Percentiles rank a stretch among this genome's conserved stretches.
Conservation (phyloP, 148 eudicot species). For the Camellia lanceoleosa region DNA sequence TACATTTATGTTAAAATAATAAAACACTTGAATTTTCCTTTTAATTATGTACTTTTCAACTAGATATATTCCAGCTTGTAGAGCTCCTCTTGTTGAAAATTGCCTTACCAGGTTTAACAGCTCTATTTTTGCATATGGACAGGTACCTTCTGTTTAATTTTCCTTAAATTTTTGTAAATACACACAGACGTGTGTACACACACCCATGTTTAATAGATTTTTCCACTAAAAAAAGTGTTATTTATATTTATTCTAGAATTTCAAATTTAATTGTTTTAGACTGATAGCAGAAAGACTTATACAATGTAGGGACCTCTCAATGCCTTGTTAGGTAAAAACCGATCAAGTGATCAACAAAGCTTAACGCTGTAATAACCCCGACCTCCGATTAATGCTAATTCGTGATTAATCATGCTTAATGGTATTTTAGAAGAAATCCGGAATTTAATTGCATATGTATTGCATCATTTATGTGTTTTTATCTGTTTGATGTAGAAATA, state of each 20-base stretch:
- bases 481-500: too few species aligned
- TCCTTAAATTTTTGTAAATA: background rate
- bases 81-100: constrained; percentile 92
- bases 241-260: background rate
- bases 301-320: constrained; percentile 96
- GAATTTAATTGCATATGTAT: too few species aligned
- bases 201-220: background rate
- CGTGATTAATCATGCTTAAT: too few species aligned
- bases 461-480: too few species aligned
- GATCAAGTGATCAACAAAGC: constrained; percentile 64
- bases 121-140: constrained; percentile 95
- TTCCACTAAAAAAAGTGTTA: background rate
- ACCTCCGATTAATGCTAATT: too few species aligned
- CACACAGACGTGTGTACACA: too few species aligned
- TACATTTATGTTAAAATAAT: background rate
- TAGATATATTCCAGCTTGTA: constrained; percentile 82
- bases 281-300: constrained; percentile 92
- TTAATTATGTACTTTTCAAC: constrained; percentile 38
- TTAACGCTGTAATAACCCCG: too few species aligned
- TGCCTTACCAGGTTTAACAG: constrained; percentile 93
- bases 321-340: constrained; percentile 65
- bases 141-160: constrained; percentile 39
- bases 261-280: constrained; percentile 31
- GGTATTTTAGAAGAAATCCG: too few species aligned
- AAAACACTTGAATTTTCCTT: constrained; percentile 1